Percentiles rank a stretch among this genome's conserved stretches.
Conservation (phyloP, 352 stramenopile genomes). For the Phytophthora vignae region DNA sequence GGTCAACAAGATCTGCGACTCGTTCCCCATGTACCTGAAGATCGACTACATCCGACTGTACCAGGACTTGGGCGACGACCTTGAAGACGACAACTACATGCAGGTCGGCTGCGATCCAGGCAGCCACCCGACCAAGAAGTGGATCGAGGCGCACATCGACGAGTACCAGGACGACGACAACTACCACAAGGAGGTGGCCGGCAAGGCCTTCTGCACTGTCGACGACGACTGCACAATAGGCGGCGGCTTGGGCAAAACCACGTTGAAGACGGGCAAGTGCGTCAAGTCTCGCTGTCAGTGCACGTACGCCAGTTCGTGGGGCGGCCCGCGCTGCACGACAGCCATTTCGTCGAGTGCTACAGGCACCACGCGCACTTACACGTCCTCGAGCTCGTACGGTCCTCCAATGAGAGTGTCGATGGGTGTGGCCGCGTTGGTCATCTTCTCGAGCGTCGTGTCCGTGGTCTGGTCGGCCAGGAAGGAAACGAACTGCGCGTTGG, state of each 20-base stretch:
- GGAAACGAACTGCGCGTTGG: conserved; percentile 13
- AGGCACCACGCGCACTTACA: conserved; percentile 35
- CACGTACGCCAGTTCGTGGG: conserved; percentile 43
- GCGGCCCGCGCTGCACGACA: conserved; percentile 61
- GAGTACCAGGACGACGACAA: conserved; percentile 66
- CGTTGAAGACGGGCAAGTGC: conserved; percentile 48
- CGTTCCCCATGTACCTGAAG: conserved; percentile 68
- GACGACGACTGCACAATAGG: conserved; percentile 70
- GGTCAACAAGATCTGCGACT: conserved; percentile 57
- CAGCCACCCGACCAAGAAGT: conserved; percentile 53
- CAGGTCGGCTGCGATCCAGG: conserved; percentile 48
- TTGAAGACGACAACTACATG: conserved; percentile 48
- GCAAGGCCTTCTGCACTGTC: conserved; percentile 58
- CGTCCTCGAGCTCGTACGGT: conserved; percentile 33
- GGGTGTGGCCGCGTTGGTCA: conserved; percentile 35
- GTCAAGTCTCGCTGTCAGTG: conserved; percentile 48
- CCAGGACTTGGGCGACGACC: conserved; percentile 58
- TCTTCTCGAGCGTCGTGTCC: conserved; percentile 42
- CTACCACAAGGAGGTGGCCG: conserved; percentile 49
- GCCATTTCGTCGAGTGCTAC: conserved; percentile 33
- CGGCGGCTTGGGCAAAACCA: conserved; percentile 10
- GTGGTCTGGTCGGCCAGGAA: conserved; percentile 43
- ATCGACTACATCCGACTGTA: conserved; percentile 92
- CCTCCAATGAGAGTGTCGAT: conserved; percentile 44
- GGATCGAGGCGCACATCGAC: conserved; percentile 55